Percentiles rank a stretch among this genome's conserved stretches.
phyloP scores from a whole-genome alignment of 805 yeast genomes.

The Metschnikowia arizonensis region DNA sequence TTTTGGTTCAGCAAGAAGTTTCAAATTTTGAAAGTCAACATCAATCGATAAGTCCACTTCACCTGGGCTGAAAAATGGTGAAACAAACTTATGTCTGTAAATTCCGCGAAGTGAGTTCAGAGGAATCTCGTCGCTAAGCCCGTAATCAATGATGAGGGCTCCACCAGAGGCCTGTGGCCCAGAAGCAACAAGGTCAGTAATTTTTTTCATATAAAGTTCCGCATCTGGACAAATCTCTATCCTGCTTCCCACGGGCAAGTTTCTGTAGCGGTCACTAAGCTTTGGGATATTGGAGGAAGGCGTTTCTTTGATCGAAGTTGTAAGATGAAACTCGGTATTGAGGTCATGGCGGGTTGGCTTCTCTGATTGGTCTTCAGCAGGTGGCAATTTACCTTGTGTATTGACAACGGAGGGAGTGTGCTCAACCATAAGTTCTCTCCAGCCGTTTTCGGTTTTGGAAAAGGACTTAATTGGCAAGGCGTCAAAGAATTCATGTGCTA shows the following conservation, averaged over 20 bases:
- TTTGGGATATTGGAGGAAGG: slow-evolving; percentile 58
- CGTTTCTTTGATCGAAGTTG: slow-evolving; percentile 55
- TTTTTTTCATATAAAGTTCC: slow-evolving; percentile 51
- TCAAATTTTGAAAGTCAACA: slow-evolving; percentile 70
- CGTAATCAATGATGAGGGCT: slow-evolving; percentile 74
- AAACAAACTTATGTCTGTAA: slow-evolving; percentile 63
- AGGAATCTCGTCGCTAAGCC: slow-evolving; percentile 59
- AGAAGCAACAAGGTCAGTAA: slow-evolving; percentile 45
- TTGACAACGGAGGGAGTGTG: slow-evolving; percentile 37
- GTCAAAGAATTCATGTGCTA: slow-evolving; percentile 87
- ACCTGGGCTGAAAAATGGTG: slow-evolving; percentile 75
- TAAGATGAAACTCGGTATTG: slow-evolving; percentile 48
- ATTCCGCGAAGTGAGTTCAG: slow-evolving; percentile 73
- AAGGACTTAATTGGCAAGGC: slow-evolving; percentile 78
- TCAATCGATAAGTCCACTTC: slow-evolving; percentile 78
- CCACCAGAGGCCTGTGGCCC: slow-evolving; percentile 47
- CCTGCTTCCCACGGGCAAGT: slow-evolving; percentile 52
- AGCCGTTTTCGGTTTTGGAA: slow-evolving; percentile 57
- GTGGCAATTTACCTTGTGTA: slow-evolving; percentile 28
- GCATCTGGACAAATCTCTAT: slow-evolving; percentile 77
- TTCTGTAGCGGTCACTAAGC: slow-evolving; percentile 45
- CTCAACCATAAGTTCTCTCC: slow-evolving; percentile 78
- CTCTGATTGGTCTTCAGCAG: slow-evolving; percentile 8
- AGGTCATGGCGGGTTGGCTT: slow-evolving; percentile 4
- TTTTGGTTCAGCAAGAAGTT: slow-evolving; percentile 16